phyloP scores from a whole-genome alignment of 805 yeast species.

The Pichia cephalocereana region DNA sequence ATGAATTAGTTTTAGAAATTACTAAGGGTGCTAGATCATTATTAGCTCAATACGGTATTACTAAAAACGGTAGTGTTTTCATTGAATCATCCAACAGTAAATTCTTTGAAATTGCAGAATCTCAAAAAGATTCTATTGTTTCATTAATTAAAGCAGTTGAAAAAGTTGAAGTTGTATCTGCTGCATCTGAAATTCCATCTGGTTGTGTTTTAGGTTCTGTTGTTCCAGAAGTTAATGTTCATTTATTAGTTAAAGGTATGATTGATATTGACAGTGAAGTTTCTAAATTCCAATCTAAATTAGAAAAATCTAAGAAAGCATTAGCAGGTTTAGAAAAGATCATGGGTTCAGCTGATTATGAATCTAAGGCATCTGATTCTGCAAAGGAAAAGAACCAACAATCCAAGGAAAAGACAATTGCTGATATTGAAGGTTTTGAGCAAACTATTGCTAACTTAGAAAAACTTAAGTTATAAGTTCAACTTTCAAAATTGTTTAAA shows the following conservation, averaged over 20 bases:
- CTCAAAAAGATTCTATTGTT: conserved; percentile 79
- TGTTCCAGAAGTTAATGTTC: conserved; percentile 74
- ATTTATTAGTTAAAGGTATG: conserved; percentile 87
- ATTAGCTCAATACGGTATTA: conserved; percentile 80
- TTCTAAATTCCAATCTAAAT: conserved; percentile 68
- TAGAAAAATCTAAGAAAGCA: conserved; percentile 53
- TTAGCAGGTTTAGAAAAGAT: conserved; percentile 61
- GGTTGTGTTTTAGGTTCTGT: conserved; percentile 88
- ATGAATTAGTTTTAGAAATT: conserved; percentile 75
- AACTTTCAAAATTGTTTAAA: background rate
- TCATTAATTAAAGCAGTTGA: conserved; percentile 89
- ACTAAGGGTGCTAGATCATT: conserved; percentile 89
- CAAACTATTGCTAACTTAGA: conserved; percentile 80
- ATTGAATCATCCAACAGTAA: conserved; percentile 57
- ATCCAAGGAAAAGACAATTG: conserved; percentile 59
- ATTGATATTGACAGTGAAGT: conserved; percentile 90
- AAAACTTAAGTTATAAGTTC: conserved; percentile 49
- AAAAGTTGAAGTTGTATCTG: conserved; percentile 54
- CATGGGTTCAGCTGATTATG: conserved; percentile 65
- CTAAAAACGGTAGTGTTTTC: conserved; percentile 79
- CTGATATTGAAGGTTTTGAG: conserved; percentile 86
- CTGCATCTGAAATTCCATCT: conserved; percentile 55
- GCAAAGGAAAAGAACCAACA: conserved; percentile 70
- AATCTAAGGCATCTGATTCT: conserved; percentile 71
- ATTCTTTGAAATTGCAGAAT: conserved; percentile 42